Percentiles rank a stretch among this genome's conserved stretches.
Evolutionary conservation across 2,329 filamentous ascomycete species (phyloP).

Genomic region (Aspergillus quadrilineatus): DNA sequence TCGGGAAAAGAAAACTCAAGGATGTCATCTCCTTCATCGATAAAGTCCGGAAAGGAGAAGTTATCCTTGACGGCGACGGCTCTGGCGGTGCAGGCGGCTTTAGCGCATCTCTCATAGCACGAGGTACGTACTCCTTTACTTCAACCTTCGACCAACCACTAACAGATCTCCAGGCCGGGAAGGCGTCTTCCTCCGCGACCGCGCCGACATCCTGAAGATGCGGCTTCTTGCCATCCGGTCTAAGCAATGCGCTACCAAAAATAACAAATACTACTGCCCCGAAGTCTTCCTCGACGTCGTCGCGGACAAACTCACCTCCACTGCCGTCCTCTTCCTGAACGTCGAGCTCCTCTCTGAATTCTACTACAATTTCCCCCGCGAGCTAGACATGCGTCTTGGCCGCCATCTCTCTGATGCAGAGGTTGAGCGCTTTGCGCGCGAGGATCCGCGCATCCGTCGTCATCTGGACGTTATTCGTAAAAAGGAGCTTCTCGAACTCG

Average conservation of each 20-base stretch:
- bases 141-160: background rate
- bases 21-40: conserved; percentile 93
- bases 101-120: conserved; percentile 77
- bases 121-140: conserved; percentile 59
- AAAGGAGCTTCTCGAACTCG: conserved; percentile 90
- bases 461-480: conserved; percentile 89
- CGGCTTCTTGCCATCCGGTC: conserved; percentile 83
- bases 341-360: conserved; percentile 96
- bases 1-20: conserved; percentile 79
- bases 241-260: conserved; percentile 77
- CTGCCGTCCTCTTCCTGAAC: conserved; percentile 94
- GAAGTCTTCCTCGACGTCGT: conserved; percentile 98
- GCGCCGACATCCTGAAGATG: conserved; percentile 86
- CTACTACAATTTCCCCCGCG: conserved; percentile 94
- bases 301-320: conserved; percentile 89
- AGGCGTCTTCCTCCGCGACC: conserved; percentile 89
- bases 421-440: conserved; percentile 84
- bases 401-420: conserved; percentile 75
- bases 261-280: conserved; percentile 95
- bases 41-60: conserved; percentile 79
- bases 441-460: conserved; percentile 83
- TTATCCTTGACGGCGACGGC: conserved; percentile 79
- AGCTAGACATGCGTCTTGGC: conserved; percentile 83
- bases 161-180: conserved; percentile 66
- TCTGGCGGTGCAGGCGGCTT: conserved; percentile 88